phyloP scores from a whole-genome alignment of 2,329 filamentous ascomycete genomes.

The Ophiostoma triangulosporum region DNA sequence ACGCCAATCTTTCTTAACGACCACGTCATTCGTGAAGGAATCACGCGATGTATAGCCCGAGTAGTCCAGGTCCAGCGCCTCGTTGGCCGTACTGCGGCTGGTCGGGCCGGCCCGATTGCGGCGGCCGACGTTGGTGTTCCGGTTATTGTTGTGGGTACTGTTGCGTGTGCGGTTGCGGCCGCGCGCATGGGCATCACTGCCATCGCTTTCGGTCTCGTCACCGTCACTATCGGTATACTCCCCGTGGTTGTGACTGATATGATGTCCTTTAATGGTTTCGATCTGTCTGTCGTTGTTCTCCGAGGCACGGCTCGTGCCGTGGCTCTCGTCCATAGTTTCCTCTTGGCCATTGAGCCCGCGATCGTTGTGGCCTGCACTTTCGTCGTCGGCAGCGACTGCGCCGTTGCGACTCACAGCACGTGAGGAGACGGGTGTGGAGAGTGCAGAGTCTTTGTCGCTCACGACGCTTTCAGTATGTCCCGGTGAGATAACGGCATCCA shows the following conservation, averaged over 20 bases:
- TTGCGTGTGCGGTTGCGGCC: not conserved
- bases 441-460: not conserved
- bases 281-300: not conserved
- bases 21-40: conserved; percentile 31
- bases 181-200: not conserved
- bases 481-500: not conserved
- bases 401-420: not conserved
- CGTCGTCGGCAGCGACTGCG: not conserved
- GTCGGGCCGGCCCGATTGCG: not conserved
- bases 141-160: not conserved
- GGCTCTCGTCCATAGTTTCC: not conserved
- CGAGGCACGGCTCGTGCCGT: not conserved
- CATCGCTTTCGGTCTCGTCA: not conserved
- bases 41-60: conserved; percentile 39
- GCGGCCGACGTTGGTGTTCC: not conserved
- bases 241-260: not conserved
- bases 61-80: conserved; percentile 22
- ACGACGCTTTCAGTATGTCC: not conserved
- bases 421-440: not conserved
- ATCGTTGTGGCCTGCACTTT: not conserved
- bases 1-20: conserved; percentile 36
- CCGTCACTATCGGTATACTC: not conserved
- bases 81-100: conserved; percentile 3
- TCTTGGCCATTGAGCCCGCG: not conserved
- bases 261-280: not conserved